Evolutionary conservation across 441 rosid species (phyloP).

Genomic region (Populus tomentosa): DNA sequence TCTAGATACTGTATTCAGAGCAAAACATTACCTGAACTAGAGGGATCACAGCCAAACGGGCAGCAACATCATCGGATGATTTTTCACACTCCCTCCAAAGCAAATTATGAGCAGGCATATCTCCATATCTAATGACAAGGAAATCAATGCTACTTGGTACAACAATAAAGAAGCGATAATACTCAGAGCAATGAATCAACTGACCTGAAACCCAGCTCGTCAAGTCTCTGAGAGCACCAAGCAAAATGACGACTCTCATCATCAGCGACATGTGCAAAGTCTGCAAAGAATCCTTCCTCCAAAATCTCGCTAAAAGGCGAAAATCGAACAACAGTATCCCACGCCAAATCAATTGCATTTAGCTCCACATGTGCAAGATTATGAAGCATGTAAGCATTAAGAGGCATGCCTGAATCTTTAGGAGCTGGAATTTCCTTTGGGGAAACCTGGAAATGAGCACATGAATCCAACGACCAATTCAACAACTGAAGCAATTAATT

Average conservation of each 20-base stretch:
- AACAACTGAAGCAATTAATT: neutral
- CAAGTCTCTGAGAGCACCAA: conserved; percentile 91
- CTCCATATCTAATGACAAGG: conserved; percentile 59
- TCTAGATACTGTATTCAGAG: neutral
- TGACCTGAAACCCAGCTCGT: conserved; percentile 85
- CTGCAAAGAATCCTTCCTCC: conserved; percentile 70
- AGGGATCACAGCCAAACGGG: conserved; percentile 82
- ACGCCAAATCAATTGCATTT: conserved; percentile 93
- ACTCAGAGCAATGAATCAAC: conserved; percentile 8
- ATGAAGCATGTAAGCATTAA: conserved; percentile 88
- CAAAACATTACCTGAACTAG: conserved; percentile 62
- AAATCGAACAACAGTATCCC: conserved; percentile 92
- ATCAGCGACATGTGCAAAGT: conserved; percentile 93
- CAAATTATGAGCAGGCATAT: conserved; percentile 89
- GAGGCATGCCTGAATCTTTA: conserved; percentile 71
- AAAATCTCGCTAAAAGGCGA: conserved; percentile 58
- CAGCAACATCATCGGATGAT: conserved; percentile 74
- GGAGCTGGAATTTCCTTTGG: conserved; percentile 76
- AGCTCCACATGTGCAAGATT: conserved; percentile 79
- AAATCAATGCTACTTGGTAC: neutral
- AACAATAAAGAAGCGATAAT: neutral
- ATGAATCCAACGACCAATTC: neutral
- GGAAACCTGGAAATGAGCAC: conserved; percentile 45
- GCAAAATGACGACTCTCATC: conserved; percentile 95
- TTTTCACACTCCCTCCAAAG: conserved; percentile 88